Percentiles rank a stretch among this genome's conserved stretches.
These are phyloP conservation scores for Beauveria australis DNA, from an alignment of 2,329 filamentous ascomycete species.

Conservation along the genomic window DNA sequence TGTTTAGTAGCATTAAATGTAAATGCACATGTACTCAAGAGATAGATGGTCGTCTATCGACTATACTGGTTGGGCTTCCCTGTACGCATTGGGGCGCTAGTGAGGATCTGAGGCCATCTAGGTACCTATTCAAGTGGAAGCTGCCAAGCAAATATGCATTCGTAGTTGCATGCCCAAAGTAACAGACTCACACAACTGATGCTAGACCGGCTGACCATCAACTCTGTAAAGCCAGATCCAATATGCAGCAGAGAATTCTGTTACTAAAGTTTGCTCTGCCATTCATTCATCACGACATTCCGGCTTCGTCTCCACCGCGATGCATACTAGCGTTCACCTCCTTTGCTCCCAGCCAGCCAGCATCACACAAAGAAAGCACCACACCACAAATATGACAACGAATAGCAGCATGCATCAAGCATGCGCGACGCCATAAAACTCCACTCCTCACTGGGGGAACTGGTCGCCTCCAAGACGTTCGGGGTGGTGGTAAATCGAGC, in stretches of 20 bases:
- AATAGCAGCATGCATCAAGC: neutral
- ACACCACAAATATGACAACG: neutral
- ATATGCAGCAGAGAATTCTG: neutral
- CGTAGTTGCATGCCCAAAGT: neutral
- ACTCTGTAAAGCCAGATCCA: neutral
- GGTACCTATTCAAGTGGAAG: too few species aligned
- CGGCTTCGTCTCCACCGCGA: neutral
- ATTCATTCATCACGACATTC: neutral
- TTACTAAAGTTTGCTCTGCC: neutral
- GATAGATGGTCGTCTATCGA: neutral
- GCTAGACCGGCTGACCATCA: neutral
- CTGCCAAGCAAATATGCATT: neutral
- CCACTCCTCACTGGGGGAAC: neutral
- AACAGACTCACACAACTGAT: neutral
- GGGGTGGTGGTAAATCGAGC: too few species aligned
- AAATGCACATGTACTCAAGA: neutral
- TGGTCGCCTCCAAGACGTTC: neutral
- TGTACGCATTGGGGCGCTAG: neutral
- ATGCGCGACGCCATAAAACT: neutral
- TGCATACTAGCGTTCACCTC: neutral
- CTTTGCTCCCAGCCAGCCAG: neutral
- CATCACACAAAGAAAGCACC: neutral
- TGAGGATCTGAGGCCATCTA: neutral
- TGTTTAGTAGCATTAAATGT: too few species aligned
- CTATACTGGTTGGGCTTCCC: neutral